These are phyloP conservation scores for Coniosporium apollinis DNA, from an alignment of 495 filamentous ascomycete species.

Conservation along the genomic window DNA sequence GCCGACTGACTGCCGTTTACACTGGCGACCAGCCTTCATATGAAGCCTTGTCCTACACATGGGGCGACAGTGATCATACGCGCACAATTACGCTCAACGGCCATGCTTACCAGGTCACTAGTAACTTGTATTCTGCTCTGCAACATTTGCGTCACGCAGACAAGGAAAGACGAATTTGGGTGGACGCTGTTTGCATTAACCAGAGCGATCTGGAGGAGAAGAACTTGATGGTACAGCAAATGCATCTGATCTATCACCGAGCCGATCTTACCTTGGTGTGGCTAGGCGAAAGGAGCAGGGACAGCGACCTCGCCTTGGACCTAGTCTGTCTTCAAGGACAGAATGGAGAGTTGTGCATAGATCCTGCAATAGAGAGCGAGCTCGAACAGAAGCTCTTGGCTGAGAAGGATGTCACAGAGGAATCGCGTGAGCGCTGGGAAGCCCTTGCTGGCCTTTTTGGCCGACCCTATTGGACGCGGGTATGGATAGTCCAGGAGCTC, in stretches of 20 bases:
- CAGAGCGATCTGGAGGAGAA: slow-evolving; percentile 19
- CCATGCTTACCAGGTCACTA: slow-evolving; percentile 1
- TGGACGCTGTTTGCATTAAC: slow-evolving; percentile 27
- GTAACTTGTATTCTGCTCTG: slow-evolving; percentile 1
- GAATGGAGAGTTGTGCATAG: no score
- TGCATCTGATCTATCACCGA: slow-evolving; percentile 16
- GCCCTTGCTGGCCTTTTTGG: neutral
- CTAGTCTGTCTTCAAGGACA: no score
- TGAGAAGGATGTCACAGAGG: neutral
- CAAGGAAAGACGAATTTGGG: slow-evolving; percentile 11
- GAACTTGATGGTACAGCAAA: slow-evolving; percentile 16
- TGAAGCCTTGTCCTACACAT: slow-evolving; percentile 6
- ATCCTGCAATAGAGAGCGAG: no score
- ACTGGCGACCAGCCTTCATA: no score
- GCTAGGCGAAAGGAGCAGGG: neutral
- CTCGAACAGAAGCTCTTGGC: neutral
- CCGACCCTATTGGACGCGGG: neutral
- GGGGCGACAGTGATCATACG: neutral
- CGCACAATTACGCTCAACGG: slow-evolving; percentile 1
- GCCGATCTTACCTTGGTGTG: neutral
- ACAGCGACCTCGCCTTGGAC: neutral
- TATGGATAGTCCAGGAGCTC: neutral
- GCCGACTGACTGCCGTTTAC: no score
- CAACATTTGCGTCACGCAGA: neutral
- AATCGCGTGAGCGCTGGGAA: neutral